Evolutionary conservation across 805 yeast species (phyloP).

Genomic region (Cyberlindnera lachancei): DNA sequence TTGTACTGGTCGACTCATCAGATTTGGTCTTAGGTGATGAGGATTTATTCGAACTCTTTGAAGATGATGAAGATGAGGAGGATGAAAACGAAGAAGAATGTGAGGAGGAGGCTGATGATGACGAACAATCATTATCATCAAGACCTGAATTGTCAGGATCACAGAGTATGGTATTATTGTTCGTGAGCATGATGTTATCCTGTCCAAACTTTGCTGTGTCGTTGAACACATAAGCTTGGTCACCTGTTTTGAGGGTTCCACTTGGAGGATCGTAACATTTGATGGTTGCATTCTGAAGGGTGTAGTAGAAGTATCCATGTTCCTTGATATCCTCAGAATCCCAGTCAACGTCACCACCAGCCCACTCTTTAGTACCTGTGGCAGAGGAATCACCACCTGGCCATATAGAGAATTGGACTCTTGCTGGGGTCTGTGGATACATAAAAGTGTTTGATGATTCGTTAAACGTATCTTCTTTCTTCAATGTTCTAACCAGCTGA

Average conservation of each 20-base stretch:
- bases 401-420: slow-evolving; percentile 70
- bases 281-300: slow-evolving; percentile 50
- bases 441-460: slow-evolving; percentile 47
- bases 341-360: slow-evolving; percentile 89
- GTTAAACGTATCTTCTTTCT: slow-evolving; percentile 53
- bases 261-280: slow-evolving; percentile 70
- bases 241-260: slow-evolving; percentile 37
- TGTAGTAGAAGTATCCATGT: slow-evolving; percentile 77
- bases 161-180: slow-evolving; percentile 53
- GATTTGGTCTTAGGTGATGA: no score
- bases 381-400: slow-evolving; percentile 61
- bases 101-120: slow-evolving; percentile 12
- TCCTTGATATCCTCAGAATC: slow-evolving; percentile 60
- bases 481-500: slow-evolving; percentile 52
- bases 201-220: slow-evolving; percentile 39
- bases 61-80: slow-evolving; percentile 2
- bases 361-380: slow-evolving; percentile 68
- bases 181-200: slow-evolving; percentile 51
- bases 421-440: slow-evolving; percentile 70
- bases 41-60: no score
- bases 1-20: slow-evolving; percentile 1
- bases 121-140: slow-evolving; percentile 36
- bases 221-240: slow-evolving; percentile 47
- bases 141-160: slow-evolving; percentile 59
- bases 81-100: slow-evolving; percentile 10